These are phyloP conservation scores for Coniochaeta sp. DNA, from an alignment of 2,329 filamentous ascomycete species.

Conservation along the genomic window DNA sequence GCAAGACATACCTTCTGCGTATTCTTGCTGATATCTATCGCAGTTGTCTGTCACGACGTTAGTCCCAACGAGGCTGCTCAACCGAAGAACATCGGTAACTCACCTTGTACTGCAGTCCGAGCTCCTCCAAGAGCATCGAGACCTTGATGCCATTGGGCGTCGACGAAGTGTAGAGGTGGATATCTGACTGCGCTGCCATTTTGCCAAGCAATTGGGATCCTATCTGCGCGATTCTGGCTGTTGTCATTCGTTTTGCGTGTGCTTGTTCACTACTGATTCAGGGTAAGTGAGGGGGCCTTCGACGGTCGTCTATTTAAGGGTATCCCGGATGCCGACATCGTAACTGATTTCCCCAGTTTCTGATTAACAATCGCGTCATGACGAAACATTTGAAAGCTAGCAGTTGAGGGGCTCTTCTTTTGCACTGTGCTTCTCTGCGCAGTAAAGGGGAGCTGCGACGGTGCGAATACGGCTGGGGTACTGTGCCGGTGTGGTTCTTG, in stretches of 20 bases:
- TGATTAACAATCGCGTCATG: conserved; percentile 2
- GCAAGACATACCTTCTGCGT: conserved; percentile 54
- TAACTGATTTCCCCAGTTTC: too few species aligned
- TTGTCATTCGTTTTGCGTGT: not conserved
- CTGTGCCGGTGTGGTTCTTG: too few species aligned
- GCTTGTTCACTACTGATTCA: not conserved
- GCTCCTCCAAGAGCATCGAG: conserved; percentile 79
- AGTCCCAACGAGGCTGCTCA: too few species aligned
- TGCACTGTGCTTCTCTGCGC: not conserved
- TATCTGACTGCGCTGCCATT: conserved; percentile 49
- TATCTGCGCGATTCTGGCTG: conserved; percentile 3
- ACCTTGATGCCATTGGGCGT: conserved; percentile 91
- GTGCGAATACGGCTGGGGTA: too few species aligned
- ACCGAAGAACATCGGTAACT: too few species aligned
- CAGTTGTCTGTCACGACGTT: conserved; percentile 34
- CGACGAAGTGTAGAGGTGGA: conserved; percentile 73
- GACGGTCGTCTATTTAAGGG: too few species aligned
- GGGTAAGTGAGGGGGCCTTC: too few species aligned
- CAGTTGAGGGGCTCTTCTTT: not conserved
- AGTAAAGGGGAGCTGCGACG: too few species aligned
- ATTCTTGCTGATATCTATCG: conserved; percentile 66
- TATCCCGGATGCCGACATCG: too few species aligned
- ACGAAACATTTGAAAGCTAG: too few species aligned
- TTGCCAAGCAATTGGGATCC: conserved; percentile 17
- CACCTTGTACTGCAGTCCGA: conserved; percentile 74